Evolutionary conservation across 495 filamentous ascomycete genomes (phyloP), one percentile per base, ranked within the genome.

Genomic region (Penicillium riverlandense): DNA sequence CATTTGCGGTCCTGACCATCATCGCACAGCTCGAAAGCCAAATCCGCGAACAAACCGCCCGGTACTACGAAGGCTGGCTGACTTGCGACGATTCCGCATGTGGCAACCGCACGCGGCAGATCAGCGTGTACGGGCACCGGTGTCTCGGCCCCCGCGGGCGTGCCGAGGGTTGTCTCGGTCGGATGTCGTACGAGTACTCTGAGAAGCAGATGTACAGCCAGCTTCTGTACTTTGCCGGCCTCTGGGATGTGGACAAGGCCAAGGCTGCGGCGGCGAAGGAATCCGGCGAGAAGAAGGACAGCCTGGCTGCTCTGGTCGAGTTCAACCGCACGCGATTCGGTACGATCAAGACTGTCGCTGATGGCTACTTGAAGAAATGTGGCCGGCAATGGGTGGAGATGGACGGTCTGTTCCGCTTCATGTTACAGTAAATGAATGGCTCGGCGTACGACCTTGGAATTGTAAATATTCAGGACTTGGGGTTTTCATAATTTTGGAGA

Each of bases 341-440:
- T 12, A 88, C 85, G 7, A 68, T 90, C 37, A 82, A 76, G 66
- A 76, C 73, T 1, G 82, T 86, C n/a, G 89, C 94, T 9, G 88
- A 88, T 47, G 81, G 65, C 58, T 94, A 96, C 69, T 63, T 98
- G 63, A 87, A 87, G 59, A 92, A 89, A 73, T 96, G 89, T 72
- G 92, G 94, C 30, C 73, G 90, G 60, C 85, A 86, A 66, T 97
- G 89, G 89, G 92, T 98, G 43, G 86, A 86, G 45, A 98, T 97
- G 92, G 89, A 91, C 65, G 80, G 71, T 58, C 69, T 98, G 47
- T 98, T 97, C 74, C 74, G 68, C 40, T 86, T 84, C 68, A 82
- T 80, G 61, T 50, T 75, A 45, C 59, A 59, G 49, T 67, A 54
- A 41, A 52, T 57, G 58, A 46, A 45, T 41, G 12, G 33, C 43